Base-by-base conservation (phyloP, 75 land plant genomes). In the Adiantum capillusveneris region DNA sequence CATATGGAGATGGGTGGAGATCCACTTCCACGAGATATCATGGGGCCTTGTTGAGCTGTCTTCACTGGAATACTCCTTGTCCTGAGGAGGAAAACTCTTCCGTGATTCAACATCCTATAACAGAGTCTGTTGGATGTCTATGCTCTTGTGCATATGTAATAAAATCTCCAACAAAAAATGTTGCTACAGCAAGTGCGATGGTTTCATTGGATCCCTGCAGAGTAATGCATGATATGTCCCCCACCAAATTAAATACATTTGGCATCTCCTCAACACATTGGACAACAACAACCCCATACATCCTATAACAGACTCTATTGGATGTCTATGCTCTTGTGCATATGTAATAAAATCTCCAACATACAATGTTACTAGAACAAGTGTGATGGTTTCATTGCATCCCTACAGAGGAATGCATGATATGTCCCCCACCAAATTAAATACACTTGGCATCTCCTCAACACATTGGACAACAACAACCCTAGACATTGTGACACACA, bases 141-240 rank as follows among this genome's bases (percentile, higher is more conserved):
- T 77, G 60, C 49, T 80, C 94, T 46, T 46, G 13, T 44, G 73
- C 63, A 67, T 69, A 73, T 50, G 75, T 61, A 62, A 82, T 72
- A 11, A 89, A 72, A 29, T 89, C 86, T 7, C 77, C 79, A 31
- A 80, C 72, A 17, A 86, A 85, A 31, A 88, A 79, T 0, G 90
- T 76, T 16, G 73, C 68, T 13, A 82, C 42, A 9, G 95, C 95
- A 1, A 80, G 67, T 1, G 90, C 84, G 36, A 74, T 80, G 6
- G 74, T 56, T 59, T 76, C 85, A 66, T 79, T 79, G 60, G 82
- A 82, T 60, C 48, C 31, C 18, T 72, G 57, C 16, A 85, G 53
- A 27, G 83, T 76, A 57, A 63, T 66, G 30, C 84, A 79, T 7
- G 95, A 85, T 56, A 89, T 85, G 61, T 89, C 95, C 9, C 84